Evolutionary conservation across 169 alveolate species (phyloP).

Genomic region (Plasmodium malariae): DNA sequence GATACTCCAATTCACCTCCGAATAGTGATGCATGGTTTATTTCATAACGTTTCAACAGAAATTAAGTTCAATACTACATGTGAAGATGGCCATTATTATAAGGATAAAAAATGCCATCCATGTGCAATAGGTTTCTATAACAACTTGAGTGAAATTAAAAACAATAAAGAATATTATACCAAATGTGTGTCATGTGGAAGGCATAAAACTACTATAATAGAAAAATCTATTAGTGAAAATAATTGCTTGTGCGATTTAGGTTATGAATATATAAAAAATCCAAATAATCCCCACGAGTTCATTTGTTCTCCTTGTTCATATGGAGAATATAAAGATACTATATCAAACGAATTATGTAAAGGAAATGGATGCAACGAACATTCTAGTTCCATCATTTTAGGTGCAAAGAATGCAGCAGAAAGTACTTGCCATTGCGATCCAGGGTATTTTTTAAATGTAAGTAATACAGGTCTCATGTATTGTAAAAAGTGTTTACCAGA

Average conservation of each 20-base stretch:
- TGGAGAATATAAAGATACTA: slow-evolving; percentile 78
- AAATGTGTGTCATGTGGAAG: slow-evolving; percentile 79
- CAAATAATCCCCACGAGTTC: slow-evolving; percentile 17
- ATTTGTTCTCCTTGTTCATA: slow-evolving; percentile 54
- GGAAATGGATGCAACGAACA: slow-evolving; percentile 78
- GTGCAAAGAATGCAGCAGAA: slow-evolving; percentile 69
- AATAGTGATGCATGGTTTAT: slow-evolving; percentile 76
- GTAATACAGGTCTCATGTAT: neutral
- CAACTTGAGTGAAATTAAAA: slow-evolving; percentile 77
- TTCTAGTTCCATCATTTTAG: slow-evolving; percentile 65
- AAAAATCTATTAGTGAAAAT: slow-evolving; percentile 35
- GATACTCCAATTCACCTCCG: slow-evolving; percentile 2
- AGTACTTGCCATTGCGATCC: slow-evolving; percentile 78
- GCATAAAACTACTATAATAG: slow-evolving; percentile 80
- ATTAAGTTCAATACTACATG: slow-evolving; percentile 63
- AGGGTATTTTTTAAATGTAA: slow-evolving; percentile 46
- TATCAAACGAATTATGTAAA: slow-evolving; percentile 78
- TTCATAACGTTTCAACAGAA: slow-evolving; percentile 26
- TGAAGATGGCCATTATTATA: slow-evolving; percentile 76
- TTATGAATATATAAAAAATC: slow-evolving; percentile 67
- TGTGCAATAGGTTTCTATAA: slow-evolving; percentile 87
- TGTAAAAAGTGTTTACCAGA: slow-evolving; percentile 23
- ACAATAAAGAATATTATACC: slow-evolving; percentile 30
- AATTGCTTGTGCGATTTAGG: slow-evolving; percentile 81
- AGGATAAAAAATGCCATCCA: slow-evolving; percentile 78